Evolutionary conservation across 129 eudicot species (phyloP), one percentile per base, ranked within the genome.

Genomic region (Smallanthus sonchifolius): DNA sequence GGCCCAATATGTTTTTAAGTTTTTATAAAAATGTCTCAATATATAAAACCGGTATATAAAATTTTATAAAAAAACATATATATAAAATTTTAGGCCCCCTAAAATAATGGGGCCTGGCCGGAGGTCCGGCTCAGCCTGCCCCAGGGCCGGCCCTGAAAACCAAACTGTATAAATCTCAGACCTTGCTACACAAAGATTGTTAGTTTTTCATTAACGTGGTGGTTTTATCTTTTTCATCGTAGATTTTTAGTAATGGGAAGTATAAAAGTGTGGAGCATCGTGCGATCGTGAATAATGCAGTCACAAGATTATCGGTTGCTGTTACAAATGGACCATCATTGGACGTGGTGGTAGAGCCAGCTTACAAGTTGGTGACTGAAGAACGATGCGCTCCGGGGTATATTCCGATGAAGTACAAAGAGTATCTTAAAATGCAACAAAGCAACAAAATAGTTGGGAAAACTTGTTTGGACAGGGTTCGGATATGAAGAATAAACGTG

Each of bases 191-290:
- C 39, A 7, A 30, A 59, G 36, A n/a, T 10, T 4, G 19, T 24
- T 48, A 19, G 43, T n/a, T 10, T 42, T 0, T 19, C 5, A 1
- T 32, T 5, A 32, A 16, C 16, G 48, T 43, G 6, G 24, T 42
- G 1, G 11, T 24, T 17, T 38, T 54, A 51, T 57, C 2, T 15
- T 4, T 45, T 19, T 10, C 34, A 14, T 43, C 34, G 14, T 10
- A 87, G 89, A 68, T 87, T 20, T 77, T 87, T 19, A 87, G 89
- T 79, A 87, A 84, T 47, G 92, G 92, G 57, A 84, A 38, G 80
- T 87, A 84, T 69, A 84, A 77, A 69, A 87, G 92, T 61, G 79
- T 82, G 20, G 73, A 79, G 38, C 92, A 87, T 67, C 77, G 84
- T 65, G 92, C 85, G 9, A 67, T 82, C 6, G 87, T 87, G 69